These are phyloP conservation scores for Oryza meyeriana DNA, from an alignment of 176 grass and related monocot species.

Conservation along the genomic window DNA sequence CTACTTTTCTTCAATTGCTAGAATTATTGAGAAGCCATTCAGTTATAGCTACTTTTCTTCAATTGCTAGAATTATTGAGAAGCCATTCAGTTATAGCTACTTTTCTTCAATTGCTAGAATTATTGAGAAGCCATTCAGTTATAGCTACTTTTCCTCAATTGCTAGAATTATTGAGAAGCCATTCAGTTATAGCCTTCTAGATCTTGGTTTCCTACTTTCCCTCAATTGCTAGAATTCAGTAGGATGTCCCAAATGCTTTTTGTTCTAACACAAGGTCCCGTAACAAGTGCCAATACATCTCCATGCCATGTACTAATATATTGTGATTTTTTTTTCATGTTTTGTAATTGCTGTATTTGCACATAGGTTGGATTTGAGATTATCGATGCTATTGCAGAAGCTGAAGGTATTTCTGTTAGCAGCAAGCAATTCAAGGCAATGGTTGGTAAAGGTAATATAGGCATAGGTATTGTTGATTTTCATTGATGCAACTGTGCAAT, in stretches of 20 bases:
- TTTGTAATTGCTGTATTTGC: neutral
- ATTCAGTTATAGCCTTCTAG: too few relatives aligned
- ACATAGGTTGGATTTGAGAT: conserved; percentile 87
- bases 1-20: too few relatives aligned
- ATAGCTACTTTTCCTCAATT: too few relatives aligned
- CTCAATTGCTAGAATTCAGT: neutral
- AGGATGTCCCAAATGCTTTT: neutral
- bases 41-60: too few relatives aligned
- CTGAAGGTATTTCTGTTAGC: conserved; percentile 74
- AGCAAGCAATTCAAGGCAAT: conserved; percentile 65
- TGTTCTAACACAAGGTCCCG: too few relatives aligned
- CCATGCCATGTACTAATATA: neutral
- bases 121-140: too few relatives aligned
- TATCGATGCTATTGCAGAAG: conserved; percentile 81
- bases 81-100: too few relatives aligned
- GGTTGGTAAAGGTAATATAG: conserved; percentile 71
- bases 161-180: too few relatives aligned
- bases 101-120: too few relatives aligned
- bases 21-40: too few relatives aligned
- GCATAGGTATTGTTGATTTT: neutral
- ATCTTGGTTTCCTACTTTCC: too few relatives aligned
- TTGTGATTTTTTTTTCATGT: neutral
- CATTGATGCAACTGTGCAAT: neutral
- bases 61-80: too few relatives aligned
- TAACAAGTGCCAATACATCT: neutral